phyloP scores from a whole-genome alignment of 2,329 filamentous ascomycete species.

The Bipolaris cookei region DNA sequence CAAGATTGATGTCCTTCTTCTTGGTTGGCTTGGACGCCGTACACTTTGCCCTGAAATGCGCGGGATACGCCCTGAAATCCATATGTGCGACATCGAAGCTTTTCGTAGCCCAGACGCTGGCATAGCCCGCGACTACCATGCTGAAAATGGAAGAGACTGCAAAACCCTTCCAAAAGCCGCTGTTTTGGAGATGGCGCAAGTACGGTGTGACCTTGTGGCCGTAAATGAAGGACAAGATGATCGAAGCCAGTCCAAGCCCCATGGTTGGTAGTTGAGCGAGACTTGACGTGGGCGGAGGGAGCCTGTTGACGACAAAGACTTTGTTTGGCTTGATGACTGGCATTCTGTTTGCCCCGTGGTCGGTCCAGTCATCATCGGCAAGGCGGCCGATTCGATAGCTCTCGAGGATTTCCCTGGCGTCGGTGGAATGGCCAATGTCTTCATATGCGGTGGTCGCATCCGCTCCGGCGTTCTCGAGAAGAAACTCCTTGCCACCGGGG shows the following conservation, averaged over 20 bases:
- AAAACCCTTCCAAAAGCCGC: constrained; percentile 24
- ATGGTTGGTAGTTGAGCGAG: constrained; percentile 11
- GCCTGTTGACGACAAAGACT: constrained; percentile 18
- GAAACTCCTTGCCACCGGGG: constrained; percentile 54
- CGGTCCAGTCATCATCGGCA: constrained; percentile 23
- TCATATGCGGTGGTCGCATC: constrained; percentile 55
- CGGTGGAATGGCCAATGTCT: constrained; percentile 56
- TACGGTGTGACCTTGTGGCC: constrained; percentile 15
- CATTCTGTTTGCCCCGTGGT: constrained; percentile 45
- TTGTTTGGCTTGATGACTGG: constrained; percentile 34
- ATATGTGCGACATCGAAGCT: constrained; percentile 21
- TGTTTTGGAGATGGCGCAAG: constrained; percentile 14
- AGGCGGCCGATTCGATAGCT: constrained; percentile 42
- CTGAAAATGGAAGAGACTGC: constrained; percentile 18
- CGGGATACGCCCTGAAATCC: constrained; percentile 22
- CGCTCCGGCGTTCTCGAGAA: constrained; percentile 52
- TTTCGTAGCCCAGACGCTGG: constrained; percentile 18
- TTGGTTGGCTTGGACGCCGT: constrained; percentile 8
- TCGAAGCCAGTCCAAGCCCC: constrained; percentile 9
- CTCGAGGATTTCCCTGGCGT: constrained; percentile 53
- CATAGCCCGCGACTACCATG: constrained; percentile 12
- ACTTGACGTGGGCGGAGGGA: constrained; percentile 18
- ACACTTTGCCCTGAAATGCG: constrained; percentile 20
- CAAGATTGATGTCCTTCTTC: constrained; percentile 36
- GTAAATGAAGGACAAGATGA: constrained; percentile 10